These are phyloP conservation scores for Erysimum cheiranthoides DNA, from an alignment of 345 rosid species.

Conservation along the genomic window DNA sequence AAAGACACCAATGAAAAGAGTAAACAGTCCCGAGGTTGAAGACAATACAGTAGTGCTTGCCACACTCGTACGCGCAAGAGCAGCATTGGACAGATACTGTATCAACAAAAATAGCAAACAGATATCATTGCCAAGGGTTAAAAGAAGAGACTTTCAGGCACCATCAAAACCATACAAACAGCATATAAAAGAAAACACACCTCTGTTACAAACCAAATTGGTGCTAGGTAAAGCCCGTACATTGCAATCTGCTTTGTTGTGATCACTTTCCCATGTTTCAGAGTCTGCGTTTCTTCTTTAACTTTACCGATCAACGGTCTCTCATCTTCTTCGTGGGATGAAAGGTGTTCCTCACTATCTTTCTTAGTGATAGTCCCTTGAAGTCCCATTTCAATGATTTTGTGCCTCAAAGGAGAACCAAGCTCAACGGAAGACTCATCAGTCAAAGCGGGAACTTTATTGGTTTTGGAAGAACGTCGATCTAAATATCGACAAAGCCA, in stretches of 20 bases:
- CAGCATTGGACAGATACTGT: slow-evolving; percentile 98
- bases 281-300: slow-evolving; percentile 59
- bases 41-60: slow-evolving; percentile 98
- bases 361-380: slow-evolving; percentile 72
- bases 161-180: neutral
- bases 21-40: slow-evolving; percentile 97
- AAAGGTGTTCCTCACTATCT: slow-evolving; percentile 70
- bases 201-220: slow-evolving; percentile 99
- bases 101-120: slow-evolving; percentile 28
- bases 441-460: slow-evolving; percentile 50
- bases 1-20: slow-evolving; percentile 89
- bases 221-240: slow-evolving; percentile 92
- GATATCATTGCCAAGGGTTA: neutral
- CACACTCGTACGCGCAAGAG: slow-evolving; percentile 96
- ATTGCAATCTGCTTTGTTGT: slow-evolving; percentile 73
- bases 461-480: slow-evolving; percentile 55
- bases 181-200: slow-evolving; percentile 45
- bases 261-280: slow-evolving; percentile 61
- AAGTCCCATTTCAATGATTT: slow-evolving; percentile 76
- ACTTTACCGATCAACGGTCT: slow-evolving; percentile 64
- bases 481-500: slow-evolving; percentile 68
- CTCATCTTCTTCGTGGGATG: slow-evolving; percentile 73
- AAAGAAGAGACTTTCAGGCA: neutral
- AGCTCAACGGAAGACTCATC: slow-evolving; percentile 60
- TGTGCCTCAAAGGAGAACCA: slow-evolving; percentile 64